Conservation (phyloP, 202 grass and related monocot genomes). For the Brachypodium distachyon region DNA sequence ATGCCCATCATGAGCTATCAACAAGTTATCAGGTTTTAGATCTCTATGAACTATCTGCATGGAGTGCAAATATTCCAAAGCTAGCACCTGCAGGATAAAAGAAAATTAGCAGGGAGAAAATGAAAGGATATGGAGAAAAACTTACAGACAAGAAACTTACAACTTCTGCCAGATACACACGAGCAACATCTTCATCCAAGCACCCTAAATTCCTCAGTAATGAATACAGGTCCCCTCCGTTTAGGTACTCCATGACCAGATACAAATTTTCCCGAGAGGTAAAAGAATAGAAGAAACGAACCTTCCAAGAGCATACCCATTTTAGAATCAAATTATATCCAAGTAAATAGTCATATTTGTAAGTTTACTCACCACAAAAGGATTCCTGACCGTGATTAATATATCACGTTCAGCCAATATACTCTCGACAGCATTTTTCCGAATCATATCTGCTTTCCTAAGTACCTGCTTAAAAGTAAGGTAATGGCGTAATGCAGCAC, state of each 20-base stretch:
- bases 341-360: background rate
- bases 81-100: constrained; percentile 70
- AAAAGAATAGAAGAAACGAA: constrained; percentile 99
- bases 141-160: constrained; percentile 60
- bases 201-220: constrained; percentile 96
- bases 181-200: constrained; percentile 97
- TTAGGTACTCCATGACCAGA: constrained; percentile 99
- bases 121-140: constrained; percentile 7
- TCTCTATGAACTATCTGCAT: constrained; percentile 96
- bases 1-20: constrained; percentile 99
- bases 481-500: background rate
- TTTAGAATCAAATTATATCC: constrained; percentile 30
- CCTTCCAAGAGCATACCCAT: constrained; percentile 46
- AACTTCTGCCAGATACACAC: constrained; percentile 97
- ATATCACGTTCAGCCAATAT: constrained; percentile 99
- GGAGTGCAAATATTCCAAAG: constrained; percentile 98
- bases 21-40: constrained; percentile 97
- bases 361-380: constrained; percentile 85
- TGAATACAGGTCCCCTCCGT: constrained; percentile 96
- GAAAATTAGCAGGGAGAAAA: background rate
- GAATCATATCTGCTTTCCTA: constrained; percentile 99
- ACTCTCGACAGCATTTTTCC: constrained; percentile 99
- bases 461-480: constrained; percentile 63
- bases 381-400: constrained; percentile 95
- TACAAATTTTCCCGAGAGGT: constrained; percentile 98